Evolutionary conservation across 2,329 filamentous ascomycete species (phyloP), one percentile per base, ranked within the genome.

Genomic region (Leptosphaerulina australis): DNA sequence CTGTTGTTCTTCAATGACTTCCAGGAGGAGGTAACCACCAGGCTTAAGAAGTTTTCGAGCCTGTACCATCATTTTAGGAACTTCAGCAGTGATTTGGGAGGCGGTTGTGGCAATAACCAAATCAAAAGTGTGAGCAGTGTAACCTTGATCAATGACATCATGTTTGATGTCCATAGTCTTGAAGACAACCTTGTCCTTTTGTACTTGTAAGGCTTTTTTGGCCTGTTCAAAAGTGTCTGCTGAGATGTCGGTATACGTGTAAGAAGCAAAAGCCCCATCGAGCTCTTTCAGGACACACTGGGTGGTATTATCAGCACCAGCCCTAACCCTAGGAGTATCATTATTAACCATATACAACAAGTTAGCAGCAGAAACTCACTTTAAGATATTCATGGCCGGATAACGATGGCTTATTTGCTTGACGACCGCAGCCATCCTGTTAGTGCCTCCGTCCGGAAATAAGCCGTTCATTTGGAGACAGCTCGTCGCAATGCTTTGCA

Each of bases 1-100:
- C 3, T 38, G 37, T 8, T 49, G 51, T 2, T 38, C 31, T 3
- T 58, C 50, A 1, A 36, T 33, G 2, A 28, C 53, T 6, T 65
- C 55, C 2, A 66, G 66, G 56, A 49, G 68, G 55, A 81, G 22
- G 18, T 76, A 72, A 0, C 79, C 79, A 1, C 74, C 76, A 0
- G 78, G 76, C 15, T 52, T 60, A 0, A 69, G 52, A 1, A 70
- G 38, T 5, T 28, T 30, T 4, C 60, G 49, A 0, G 50, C 30
- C 24, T 64, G 54, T 1, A n/a, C 6, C 22, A 66, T 10, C 0
- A 59, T 53, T 10, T 44, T 9, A 7, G 52, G 37, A 2, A 66
- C 28, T 5, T 43, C 24, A 3, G 24, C 17, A 0, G 53, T 58
- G 0, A 59, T 59, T 18, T 63, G 60, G 0, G 65, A 31, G 2